Percentiles rank a stretch among this genome's conserved stretches.
phyloP scores from a whole-genome alignment of 2,329 filamentous ascomycete genomes.

The Onygenales sp. region DNA sequence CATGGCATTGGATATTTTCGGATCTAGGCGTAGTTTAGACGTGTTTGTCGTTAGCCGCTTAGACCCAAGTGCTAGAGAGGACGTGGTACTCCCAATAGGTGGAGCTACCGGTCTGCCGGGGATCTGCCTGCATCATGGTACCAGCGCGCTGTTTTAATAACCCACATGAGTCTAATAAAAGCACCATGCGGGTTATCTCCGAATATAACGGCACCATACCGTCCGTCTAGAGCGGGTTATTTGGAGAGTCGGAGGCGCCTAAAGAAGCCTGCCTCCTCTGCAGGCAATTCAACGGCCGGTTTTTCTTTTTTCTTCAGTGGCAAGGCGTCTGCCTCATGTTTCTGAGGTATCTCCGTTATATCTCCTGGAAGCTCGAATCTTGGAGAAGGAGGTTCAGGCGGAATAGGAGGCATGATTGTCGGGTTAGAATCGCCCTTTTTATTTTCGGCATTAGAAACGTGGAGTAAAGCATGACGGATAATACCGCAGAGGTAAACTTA shows the following conservation, averaged over 20 bases:
- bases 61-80: too few species aligned
- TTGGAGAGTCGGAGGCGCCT: background rate
- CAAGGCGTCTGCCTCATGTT: background rate
- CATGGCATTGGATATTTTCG: too few species aligned
- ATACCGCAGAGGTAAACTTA: background rate
- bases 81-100: too few species aligned
- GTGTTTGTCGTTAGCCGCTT: too few species aligned
- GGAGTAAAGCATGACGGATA: background rate
- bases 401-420: background rate
- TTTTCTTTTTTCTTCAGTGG: background rate
- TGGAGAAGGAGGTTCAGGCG: background rate
- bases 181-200: too few species aligned
- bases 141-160: too few species aligned
- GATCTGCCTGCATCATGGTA: too few species aligned
- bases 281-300: background rate
- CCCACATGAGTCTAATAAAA: too few species aligned
- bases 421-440: background rate
- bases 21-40: too few species aligned
- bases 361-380: slow-evolving; percentile 1
- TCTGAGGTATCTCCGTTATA: background rate
- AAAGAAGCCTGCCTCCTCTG: slow-evolving; percentile 1
- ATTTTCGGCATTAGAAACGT: background rate
- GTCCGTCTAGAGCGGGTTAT: background rate
- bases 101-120: too few species aligned
- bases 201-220: background rate